These are phyloP conservation scores for Trichoderma parareesei DNA, from an alignment of 495 filamentous ascomycete genomes.

Conservation along the genomic window DNA sequence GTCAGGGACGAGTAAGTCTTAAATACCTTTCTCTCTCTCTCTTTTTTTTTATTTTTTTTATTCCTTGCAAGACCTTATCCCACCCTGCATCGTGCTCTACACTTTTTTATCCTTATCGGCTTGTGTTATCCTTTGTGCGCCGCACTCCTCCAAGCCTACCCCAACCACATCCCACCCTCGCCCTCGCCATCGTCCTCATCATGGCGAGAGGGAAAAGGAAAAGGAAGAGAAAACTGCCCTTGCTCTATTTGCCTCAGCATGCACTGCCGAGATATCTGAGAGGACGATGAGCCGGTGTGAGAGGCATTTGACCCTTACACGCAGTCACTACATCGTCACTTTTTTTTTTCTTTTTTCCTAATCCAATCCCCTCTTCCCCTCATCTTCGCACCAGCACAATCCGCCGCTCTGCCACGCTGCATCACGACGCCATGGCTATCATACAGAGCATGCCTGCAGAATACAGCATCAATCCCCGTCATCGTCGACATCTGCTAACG, in stretches of 20 bases:
- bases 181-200: neutral
- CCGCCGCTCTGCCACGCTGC: neutral
- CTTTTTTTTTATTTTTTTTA: neutral
- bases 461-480: too few species aligned
- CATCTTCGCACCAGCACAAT: too few species aligned
- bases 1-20: slow-evolving; percentile 92
- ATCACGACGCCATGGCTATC: neutral
- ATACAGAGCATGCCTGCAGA: neutral
- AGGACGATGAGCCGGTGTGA: neutral
- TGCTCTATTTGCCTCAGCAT: neutral
- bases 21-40: too few species aligned
- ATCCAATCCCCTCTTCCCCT: neutral
- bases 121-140: slow-evolving; percentile 11
- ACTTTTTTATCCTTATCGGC: slow-evolving; percentile 11
- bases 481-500: slow-evolving; percentile 16
- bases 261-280: too few species aligned
- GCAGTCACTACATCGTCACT: neutral
- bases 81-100: neutral
- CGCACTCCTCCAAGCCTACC: neutral
- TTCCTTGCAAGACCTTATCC: neutral
- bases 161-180: neutral
- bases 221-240: too few species aligned
- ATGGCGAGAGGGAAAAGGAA: too few species aligned
- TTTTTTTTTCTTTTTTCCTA: neutral
- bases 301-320: slow-evolving; percentile 4